Conservation (phyloP, 192 early-diverging fungal species). For the Geranomyces variabilis region DNA sequence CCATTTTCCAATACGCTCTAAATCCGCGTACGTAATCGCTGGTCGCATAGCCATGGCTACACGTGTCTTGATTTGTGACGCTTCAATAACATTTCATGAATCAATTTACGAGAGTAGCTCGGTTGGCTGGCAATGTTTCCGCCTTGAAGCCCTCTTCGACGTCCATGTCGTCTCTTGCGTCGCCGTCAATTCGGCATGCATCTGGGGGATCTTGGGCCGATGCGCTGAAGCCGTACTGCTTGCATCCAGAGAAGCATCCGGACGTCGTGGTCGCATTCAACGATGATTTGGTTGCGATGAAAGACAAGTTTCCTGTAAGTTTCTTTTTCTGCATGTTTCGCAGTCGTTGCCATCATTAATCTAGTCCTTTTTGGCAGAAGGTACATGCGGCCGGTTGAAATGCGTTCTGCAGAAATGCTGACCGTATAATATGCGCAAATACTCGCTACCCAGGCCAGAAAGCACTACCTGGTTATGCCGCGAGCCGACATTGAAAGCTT, state of each 20-base stretch:
- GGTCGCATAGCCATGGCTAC: too few species aligned
- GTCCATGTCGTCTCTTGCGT: background rate
- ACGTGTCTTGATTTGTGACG: too few species aligned
- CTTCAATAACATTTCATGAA: too few species aligned
- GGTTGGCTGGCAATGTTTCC: background rate
- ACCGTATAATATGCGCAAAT: background rate
- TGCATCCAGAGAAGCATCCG: conserved; percentile 44
- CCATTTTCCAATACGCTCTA: background rate
- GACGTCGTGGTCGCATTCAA: conserved; percentile 45
- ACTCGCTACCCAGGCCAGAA: too few species aligned
- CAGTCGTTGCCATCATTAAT: background rate
- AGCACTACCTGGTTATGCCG: conserved; percentile 60
- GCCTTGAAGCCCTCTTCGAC: background rate
- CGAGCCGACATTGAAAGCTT: conserved; percentile 45
- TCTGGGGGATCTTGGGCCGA: conserved; percentile 30
- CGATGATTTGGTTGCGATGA: conserved; percentile 49
- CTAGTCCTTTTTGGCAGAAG: conserved; percentile 13
- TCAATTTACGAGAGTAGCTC: too few species aligned
- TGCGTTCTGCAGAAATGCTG: background rate
- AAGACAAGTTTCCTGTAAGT: conserved; percentile 61
- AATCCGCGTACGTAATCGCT: conserved; percentile 4
- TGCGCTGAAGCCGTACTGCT: conserved; percentile 44
- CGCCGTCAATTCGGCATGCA: background rate
- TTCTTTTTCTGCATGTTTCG: background rate
- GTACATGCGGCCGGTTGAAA: background rate